Evolutionary conservation across 2,329 filamentous ascomycete species (phyloP).

Genomic region (Penicillium sp.): DNA sequence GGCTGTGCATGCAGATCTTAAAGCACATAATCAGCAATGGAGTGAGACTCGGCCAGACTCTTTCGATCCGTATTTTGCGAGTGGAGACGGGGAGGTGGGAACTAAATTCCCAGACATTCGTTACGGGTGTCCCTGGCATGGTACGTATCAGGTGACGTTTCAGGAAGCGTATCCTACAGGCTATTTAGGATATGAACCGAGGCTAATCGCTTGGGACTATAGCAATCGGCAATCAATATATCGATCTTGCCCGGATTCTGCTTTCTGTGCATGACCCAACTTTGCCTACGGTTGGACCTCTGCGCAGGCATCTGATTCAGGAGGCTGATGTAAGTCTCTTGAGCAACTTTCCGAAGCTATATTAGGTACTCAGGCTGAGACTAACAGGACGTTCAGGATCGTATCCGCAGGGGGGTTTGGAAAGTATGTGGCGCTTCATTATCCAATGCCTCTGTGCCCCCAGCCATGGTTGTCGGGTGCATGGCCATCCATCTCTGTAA

Average conservation of each 20-base stretch:
- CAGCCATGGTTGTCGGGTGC: conserved; percentile 28
- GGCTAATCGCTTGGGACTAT: not conserved
- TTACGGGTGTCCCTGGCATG: conserved; percentile 27
- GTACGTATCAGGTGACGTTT: conserved; percentile 10
- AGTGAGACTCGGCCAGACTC: conserved; percentile 19
- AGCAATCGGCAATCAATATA: conserved; percentile 28
- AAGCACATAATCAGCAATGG: conserved; percentile 22
- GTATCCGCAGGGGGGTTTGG: conserved; percentile 28
- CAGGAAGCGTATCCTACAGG: not conserved
- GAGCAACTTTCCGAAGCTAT: not conserved
- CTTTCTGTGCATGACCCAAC: conserved; percentile 20
- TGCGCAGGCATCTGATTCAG: conserved; percentile 14
- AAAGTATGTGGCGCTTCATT: conserved; percentile 27
- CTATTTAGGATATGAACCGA: not conserved
- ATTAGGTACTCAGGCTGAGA: not conserved
- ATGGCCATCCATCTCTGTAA: conserved; percentile 26
- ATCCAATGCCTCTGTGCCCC: conserved; percentile 22
- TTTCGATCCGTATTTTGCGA: conserved; percentile 26
- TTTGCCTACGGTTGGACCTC: conserved; percentile 18
- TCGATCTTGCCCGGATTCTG: conserved; percentile 21
- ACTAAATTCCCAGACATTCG: conserved; percentile 24
- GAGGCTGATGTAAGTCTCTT: conserved; percentile 23
- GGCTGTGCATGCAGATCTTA: conserved; percentile 18
- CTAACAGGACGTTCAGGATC: conserved; percentile 11
- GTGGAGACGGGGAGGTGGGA: conserved; percentile 18